These are phyloP conservation scores for Trametes maxima DNA, from an alignment of 768 basidiomycete genomes.

Conservation along the genomic window DNA sequence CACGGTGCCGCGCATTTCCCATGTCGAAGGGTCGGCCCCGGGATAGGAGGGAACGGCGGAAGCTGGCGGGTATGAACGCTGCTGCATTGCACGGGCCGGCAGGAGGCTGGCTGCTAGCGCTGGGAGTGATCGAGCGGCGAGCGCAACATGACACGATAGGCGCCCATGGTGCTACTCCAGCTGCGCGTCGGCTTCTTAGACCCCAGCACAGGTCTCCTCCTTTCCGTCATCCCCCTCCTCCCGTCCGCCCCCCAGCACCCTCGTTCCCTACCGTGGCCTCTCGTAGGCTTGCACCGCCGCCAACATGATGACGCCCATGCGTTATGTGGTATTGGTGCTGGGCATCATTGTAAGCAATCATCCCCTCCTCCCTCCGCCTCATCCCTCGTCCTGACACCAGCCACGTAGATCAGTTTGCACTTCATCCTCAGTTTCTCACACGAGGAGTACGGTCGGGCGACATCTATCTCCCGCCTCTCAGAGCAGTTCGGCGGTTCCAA, in stretches of 20 bases:
- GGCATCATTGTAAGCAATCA: conserved; percentile 33
- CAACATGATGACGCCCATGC: conserved; percentile 62
- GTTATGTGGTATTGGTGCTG: conserved; percentile 52
- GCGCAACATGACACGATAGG: too few species aligned
- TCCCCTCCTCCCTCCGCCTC: neutral
- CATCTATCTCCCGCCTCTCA: conserved; percentile 45
- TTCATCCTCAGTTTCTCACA: conserved; percentile 54
- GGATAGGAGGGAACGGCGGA: neutral
- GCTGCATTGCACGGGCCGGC: too few species aligned
- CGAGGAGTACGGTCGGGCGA: conserved; percentile 49
- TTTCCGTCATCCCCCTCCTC: neutral
- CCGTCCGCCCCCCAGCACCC: conserved; percentile 2
- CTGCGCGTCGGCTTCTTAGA: neutral
- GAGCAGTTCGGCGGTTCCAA: conserved; percentile 27
- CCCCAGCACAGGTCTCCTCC: neutral
- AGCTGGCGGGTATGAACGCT: too few species aligned
- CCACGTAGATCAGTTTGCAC: conserved; percentile 54
- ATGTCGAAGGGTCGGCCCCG: neutral
- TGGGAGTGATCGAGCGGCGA: too few species aligned
- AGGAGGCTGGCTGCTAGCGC: too few species aligned
- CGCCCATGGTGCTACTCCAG: neutral
- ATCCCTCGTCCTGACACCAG: neutral
- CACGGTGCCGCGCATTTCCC: neutral
- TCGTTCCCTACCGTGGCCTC: conserved; percentile 10
- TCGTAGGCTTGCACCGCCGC: conserved; percentile 7